Base-by-base conservation (phyloP, 2,329 filamentous ascomycete species). In the Zymoseptoria crescenta region DNA sequence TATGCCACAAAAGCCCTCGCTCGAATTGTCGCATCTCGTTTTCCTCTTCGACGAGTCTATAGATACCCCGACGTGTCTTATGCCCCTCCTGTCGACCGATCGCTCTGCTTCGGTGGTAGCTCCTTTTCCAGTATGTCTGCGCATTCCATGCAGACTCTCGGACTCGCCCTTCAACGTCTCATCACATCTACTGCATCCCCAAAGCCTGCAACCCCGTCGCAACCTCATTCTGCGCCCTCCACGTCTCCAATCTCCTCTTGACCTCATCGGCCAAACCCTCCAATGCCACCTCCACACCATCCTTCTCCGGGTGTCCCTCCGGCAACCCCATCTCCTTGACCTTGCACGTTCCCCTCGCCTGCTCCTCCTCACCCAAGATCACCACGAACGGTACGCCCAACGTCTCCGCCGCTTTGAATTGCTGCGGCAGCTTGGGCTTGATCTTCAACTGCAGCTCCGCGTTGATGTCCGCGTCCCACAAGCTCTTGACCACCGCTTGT, bases 381-480 rank as follows among this genome's bases (percentile, higher is more conserved):
- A 97, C 82, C 7, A 87, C 90, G 70, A 96, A 88, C 1, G 93
- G 93, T 20, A 95, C 85, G 50, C 87, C 88, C 59, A 84, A 86
- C 54, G 79, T 77, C 73, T 96, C 92, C 9, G 92, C 92, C 20
- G 87, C 87, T 77, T 96, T 96, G 81, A 97, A 97, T 74, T 97
- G 93, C 62, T 87, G 83, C 10, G 85, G 87, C 30, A 96, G 81
- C 75, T 92, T 96, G 16, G 93, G 91, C 80, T 96, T 96, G 65
- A 87, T 83, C 77, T 96, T 97, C 79, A 89, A 90, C 9, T 85
- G 80, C 73, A 94, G 96, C 73, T 97, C 92, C 59, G 92, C 87
- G 79, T 92, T 96, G 77, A 97, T 87, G 20, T 90, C 91, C 7
- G 88, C 90, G 66, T 91, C 86, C 91, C 93, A 95, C 54, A 97